These are phyloP conservation scores for Sedum album DNA, from an alignment of 164 flowering plant genomes.

Conservation along the genomic window DNA sequence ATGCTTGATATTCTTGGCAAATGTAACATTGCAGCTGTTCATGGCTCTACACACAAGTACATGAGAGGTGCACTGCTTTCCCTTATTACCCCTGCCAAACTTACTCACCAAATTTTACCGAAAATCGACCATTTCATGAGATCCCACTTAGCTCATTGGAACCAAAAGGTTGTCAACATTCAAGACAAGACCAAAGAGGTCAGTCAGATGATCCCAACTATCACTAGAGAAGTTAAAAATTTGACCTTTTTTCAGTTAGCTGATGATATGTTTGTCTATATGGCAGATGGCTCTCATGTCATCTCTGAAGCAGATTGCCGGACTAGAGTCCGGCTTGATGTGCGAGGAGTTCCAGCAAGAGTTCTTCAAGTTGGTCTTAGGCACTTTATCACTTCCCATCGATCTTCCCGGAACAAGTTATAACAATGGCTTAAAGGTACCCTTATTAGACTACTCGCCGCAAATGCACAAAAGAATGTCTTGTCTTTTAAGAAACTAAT, in stretches of 20 bases:
- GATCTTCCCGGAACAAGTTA: slow-evolving; percentile 90
- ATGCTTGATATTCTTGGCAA: slow-evolving; percentile 82
- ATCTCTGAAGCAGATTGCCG: slow-evolving; percentile 68
- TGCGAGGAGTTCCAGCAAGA: slow-evolving; percentile 47
- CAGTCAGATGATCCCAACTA: too few species aligned
- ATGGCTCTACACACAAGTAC: slow-evolving; percentile 65
- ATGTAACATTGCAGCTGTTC: slow-evolving; percentile 85
- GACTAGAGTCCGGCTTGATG: slow-evolving; percentile 23
- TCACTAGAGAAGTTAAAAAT: too few species aligned
- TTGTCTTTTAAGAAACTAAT: slow-evolving; percentile 2
- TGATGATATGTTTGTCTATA: slow-evolving; percentile 5
- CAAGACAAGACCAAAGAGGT: slow-evolving; percentile 93
- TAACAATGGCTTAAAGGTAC: slow-evolving; percentile 62
- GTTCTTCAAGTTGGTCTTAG: slow-evolving; percentile 76
- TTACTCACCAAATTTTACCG: slow-evolving; percentile 61
- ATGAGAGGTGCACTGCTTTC: slow-evolving; percentile 83
- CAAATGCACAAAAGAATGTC: neutral
- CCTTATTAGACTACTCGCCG: slow-evolving; percentile 9
- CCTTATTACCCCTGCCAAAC: slow-evolving; percentile 60
- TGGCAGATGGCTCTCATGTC: slow-evolving; percentile 84
- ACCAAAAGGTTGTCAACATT: slow-evolving; percentile 45
- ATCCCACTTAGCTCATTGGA: slow-evolving; percentile 62
- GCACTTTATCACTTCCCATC: slow-evolving; percentile 87
- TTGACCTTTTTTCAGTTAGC: neutral
- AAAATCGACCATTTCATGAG: slow-evolving; percentile 83